Conservation (phyloP, 164 flowering plant species). For the Sextonia rubra region DNA sequence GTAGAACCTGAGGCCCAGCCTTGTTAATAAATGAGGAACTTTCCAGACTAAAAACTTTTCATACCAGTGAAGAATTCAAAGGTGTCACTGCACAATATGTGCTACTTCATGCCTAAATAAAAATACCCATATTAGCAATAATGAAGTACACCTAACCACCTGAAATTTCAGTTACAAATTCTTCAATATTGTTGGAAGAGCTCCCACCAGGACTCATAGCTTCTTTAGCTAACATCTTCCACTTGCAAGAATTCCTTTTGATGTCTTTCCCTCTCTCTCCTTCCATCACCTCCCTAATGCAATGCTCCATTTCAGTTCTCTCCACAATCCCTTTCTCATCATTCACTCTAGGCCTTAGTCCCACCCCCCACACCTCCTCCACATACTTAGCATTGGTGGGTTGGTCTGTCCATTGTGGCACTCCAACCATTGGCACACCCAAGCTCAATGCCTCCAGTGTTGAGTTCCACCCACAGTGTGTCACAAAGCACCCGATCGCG, state of each 20-base stretch:
- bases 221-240: neutral
- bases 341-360: neutral
- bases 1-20: no score
- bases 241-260: neutral
- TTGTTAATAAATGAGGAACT: no score
- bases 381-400: slow-evolving; percentile 7
- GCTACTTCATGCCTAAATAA: no score
- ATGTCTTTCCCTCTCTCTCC: slow-evolving; percentile 1
- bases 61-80: no score
- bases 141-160: no score
- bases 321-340: slow-evolving; percentile 3
- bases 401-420: slow-evolving; percentile 4
- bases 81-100: no score
- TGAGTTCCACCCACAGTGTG: slow-evolving; percentile 8
- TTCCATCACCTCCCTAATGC: slow-evolving; percentile 6
- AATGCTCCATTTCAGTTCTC: neutral
- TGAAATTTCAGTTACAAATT: neutral
- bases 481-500: slow-evolving; percentile 5
- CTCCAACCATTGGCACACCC: neutral
- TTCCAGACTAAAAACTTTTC: no score
- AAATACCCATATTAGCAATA: no score
- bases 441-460: slow-evolving; percentile 4
- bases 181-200: neutral
- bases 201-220: slow-evolving; percentile 1
- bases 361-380: neutral